Conservation (phyloP, 495 filamentous ascomycete species). For the Penicillium bovifimosum region DNA sequence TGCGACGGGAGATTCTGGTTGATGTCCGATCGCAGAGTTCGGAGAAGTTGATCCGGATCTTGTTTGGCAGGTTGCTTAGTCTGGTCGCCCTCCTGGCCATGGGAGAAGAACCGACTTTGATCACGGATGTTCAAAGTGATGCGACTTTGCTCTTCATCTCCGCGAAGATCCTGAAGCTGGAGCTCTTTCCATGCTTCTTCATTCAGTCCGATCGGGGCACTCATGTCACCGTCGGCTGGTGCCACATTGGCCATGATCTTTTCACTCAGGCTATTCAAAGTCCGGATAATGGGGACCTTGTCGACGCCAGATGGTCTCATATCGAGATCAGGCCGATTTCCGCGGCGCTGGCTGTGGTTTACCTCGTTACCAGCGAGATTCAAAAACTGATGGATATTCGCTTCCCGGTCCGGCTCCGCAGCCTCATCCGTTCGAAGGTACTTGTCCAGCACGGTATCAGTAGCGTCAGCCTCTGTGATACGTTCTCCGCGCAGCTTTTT, state of each 20-base stretch:
- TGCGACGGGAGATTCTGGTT: conserved; percentile 44
- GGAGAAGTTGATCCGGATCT: conserved; percentile 60
- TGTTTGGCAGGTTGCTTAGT: conserved; percentile 56
- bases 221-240: conserved; percentile 64
- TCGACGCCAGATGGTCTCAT: conserved; percentile 69
- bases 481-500: conserved; percentile 90
- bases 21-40: conserved; percentile 58
- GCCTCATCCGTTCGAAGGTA: conserved; percentile 68
- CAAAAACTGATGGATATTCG: conserved; percentile 78
- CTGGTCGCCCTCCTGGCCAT: conserved; percentile 52
- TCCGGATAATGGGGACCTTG: conserved; percentile 74
- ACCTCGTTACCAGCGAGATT: conserved; percentile 92
- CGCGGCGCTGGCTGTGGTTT: conserved; percentile 69
- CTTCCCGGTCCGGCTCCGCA: conserved; percentile 44
- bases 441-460: conserved; percentile 73
- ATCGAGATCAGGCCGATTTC: conserved; percentile 79
- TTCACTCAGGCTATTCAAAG: conserved; percentile 79
- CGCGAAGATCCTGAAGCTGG: conserved; percentile 75
- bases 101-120: conserved; percentile 73
- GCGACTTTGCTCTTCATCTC: conserved; percentile 62
- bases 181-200: conserved; percentile 70
- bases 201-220: conserved; percentile 60
- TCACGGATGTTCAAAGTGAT: conserved; percentile 85
- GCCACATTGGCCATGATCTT: conserved; percentile 85
- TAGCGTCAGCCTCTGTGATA: conserved; percentile 64